Percentiles rank a stretch among this genome's conserved stretches.
Evolutionary conservation across 2,329 filamentous ascomycete genomes (phyloP).

Genomic region (Alternaria sp.): DNA sequence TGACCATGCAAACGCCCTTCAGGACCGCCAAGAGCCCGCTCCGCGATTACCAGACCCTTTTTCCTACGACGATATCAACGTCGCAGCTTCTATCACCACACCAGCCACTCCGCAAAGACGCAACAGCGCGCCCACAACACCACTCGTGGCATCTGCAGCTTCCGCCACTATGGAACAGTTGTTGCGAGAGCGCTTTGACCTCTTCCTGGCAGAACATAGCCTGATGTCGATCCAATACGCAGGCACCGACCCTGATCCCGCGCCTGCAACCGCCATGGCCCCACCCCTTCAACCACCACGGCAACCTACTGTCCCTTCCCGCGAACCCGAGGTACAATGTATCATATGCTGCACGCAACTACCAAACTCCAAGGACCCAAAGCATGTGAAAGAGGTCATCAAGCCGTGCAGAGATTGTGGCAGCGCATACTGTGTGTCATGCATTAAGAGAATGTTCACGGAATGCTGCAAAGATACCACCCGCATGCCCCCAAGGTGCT

Average conservation of each 20-base stretch:
- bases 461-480: slow-evolving; percentile 51
- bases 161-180: slow-evolving; percentile 5
- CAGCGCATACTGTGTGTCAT: slow-evolving; percentile 47
- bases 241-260: background rate
- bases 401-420: slow-evolving; percentile 47
- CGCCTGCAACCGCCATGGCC: background rate
- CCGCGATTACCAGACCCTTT: background rate
- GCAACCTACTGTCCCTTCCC: background rate
- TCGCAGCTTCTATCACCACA: slow-evolving; percentile 9
- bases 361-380: slow-evolving; percentile 17
- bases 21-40: slow-evolving; percentile 20
- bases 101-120: slow-evolving; percentile 16
- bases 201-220: slow-evolving; percentile 16
- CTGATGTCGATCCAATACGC: slow-evolving; percentile 22
- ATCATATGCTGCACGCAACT: slow-evolving; percentile 35
- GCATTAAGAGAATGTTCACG: slow-evolving; percentile 55
- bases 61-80: slow-evolving; percentile 21
- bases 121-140: slow-evolving; percentile 24
- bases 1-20: slow-evolving; percentile 20
- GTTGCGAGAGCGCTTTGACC: slow-evolving; percentile 1
- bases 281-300: background rate
- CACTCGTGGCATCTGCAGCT: background rate
- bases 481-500: slow-evolving; percentile 60
- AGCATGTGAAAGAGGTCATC: slow-evolving; percentile 17
- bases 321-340: slow-evolving; percentile 24